phyloP scores from a whole-genome alignment of 805 yeast genomes.

The Nakazawaea molendinolei region DNA sequence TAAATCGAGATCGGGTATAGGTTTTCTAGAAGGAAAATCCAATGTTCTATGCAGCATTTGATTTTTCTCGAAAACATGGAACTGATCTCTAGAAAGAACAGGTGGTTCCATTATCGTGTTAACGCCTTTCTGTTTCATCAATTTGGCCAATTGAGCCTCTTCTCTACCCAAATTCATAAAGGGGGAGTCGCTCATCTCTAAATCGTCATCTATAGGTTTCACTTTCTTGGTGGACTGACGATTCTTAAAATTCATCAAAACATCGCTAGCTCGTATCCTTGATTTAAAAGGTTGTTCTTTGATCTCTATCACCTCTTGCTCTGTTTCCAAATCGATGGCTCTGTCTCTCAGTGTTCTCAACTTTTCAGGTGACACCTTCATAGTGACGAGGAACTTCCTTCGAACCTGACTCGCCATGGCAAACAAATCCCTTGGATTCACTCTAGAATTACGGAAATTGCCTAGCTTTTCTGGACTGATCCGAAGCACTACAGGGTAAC shows the following conservation, averaged over 20 bases:
- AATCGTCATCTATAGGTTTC: no score
- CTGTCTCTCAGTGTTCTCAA: background rate
- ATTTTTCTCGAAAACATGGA: constrained; percentile 5
- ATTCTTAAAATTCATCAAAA: constrained; percentile 8
- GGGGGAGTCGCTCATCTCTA: no score
- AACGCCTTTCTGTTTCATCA: constrained; percentile 10
- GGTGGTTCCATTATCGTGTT: constrained; percentile 7
- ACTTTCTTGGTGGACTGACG: no score
- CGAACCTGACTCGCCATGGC: background rate
- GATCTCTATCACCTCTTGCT: background rate
- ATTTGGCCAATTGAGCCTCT: constrained; percentile 1
- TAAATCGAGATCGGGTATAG: background rate
- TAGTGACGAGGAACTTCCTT: constrained; percentile 5
- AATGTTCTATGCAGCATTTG: background rate
- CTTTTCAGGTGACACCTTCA: constrained; percentile 1
- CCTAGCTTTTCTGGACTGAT: constrained; percentile 1
- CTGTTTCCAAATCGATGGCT: constrained; percentile 1
- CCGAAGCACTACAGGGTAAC: constrained; percentile 2
- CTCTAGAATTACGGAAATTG: background rate
- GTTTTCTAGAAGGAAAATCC: background rate
- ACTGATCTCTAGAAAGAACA: background rate
- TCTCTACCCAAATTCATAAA: no score
- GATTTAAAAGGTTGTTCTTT: constrained; percentile 3
- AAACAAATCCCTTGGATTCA: constrained; percentile 8
- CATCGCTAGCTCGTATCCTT: constrained; percentile 3